phyloP scores from a whole-genome alignment of 2,329 filamentous ascomycete species.

The Fusarium concolor region DNA sequence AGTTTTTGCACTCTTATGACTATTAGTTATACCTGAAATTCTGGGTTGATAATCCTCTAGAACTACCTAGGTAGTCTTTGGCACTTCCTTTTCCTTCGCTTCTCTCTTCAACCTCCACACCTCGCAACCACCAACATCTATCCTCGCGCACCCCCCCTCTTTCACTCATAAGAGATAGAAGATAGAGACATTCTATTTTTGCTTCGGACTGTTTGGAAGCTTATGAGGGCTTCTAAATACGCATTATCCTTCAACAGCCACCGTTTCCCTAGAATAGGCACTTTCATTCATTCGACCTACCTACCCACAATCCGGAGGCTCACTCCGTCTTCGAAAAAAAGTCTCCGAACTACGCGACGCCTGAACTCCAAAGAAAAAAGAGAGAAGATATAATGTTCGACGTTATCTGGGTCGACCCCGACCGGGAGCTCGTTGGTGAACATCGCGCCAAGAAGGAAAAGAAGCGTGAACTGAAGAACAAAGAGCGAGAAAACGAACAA shows the following conservation, averaged over 20 bases:
- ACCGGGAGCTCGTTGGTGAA: slow-evolving; percentile 65
- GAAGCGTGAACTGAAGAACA: slow-evolving; percentile 48
- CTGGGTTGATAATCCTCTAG: background rate
- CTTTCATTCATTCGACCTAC: background rate
- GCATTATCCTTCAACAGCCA: background rate
- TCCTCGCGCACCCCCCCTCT: background rate
- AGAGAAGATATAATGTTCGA: slow-evolving; percentile 64
- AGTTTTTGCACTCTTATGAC: too few relatives aligned
- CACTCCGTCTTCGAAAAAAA: background rate
- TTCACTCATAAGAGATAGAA: background rate
- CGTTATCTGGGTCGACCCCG: slow-evolving; percentile 68
- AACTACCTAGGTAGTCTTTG: background rate
- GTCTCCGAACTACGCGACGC: background rate
- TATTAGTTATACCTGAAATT: background rate
- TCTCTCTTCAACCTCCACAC: background rate
- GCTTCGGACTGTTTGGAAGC: background rate
- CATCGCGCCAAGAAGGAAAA: slow-evolving; percentile 62
- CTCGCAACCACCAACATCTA: background rate
- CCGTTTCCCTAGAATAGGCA: background rate
- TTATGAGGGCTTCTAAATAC: background rate
- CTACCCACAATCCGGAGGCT: background rate
- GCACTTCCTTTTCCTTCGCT: background rate
- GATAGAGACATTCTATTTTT: slow-evolving; percentile 2
- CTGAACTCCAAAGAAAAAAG: background rate
- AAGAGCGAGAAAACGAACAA: slow-evolving; percentile 31